Conservation (phyloP, 257 asterid species). For the Petunia secreta region DNA sequence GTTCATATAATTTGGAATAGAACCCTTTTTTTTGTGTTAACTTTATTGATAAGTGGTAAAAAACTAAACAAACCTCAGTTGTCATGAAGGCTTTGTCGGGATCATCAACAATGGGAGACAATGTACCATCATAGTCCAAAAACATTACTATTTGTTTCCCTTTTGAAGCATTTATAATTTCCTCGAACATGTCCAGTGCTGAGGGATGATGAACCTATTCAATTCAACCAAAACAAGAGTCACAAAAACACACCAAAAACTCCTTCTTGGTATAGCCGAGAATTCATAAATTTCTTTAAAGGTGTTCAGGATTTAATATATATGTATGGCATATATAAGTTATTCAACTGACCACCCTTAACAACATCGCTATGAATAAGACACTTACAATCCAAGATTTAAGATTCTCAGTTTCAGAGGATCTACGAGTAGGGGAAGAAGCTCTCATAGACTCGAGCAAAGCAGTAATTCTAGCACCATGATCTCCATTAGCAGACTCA, state of each 20-base stretch:
- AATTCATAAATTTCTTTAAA: too few species aligned
- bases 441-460: constrained; percentile 68
- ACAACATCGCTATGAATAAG: not conserved
- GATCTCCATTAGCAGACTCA: constrained; percentile 35
- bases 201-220: constrained; percentile 68
- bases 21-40: not conserved
- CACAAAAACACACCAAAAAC: not conserved
- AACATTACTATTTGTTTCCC: constrained; percentile 78
- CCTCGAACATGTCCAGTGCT: constrained; percentile 63
- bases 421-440: constrained; percentile 65
- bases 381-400: constrained; percentile 64
- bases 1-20: not conserved
- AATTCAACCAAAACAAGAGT: not conserved
- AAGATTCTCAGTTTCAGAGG: constrained; percentile 51
- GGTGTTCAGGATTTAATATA: too few species aligned
- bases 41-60: not conserved
- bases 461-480: constrained; percentile 50
- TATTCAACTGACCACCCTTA: too few species aligned
- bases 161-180: constrained; percentile 46
- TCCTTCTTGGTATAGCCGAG: not conserved
- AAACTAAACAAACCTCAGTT: constrained; percentile 46
- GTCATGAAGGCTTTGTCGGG: constrained; percentile 80
- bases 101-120: constrained; percentile 78
- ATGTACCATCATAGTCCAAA: constrained; percentile 80
- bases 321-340: too few species aligned